Conservation (phyloP, 441 rosid species). For the Gossypium gossypioides region DNA sequence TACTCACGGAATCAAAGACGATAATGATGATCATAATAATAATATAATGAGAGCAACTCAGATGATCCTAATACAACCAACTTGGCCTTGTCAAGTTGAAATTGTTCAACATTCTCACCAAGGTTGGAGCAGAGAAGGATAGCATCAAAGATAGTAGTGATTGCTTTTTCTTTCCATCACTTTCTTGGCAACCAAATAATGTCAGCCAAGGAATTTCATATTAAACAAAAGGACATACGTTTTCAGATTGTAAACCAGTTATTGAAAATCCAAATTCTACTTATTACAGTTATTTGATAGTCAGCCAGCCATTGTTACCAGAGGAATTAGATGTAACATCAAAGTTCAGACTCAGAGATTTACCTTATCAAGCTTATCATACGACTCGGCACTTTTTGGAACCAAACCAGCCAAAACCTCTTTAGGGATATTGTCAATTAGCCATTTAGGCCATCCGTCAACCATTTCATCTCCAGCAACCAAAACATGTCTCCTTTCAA, state of each 20-base stretch:
- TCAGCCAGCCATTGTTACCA: neutral
- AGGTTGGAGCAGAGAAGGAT: neutral
- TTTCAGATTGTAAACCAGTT: neutral
- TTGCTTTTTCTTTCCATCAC: neutral
- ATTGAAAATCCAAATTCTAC: neutral
- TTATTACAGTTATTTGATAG: neutral
- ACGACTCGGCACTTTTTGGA: conserved; percentile 51
- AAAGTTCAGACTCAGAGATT: neutral
- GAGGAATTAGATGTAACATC: neutral
- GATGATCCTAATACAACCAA: neutral
- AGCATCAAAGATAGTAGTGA: neutral
- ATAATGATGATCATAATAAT: neutral
- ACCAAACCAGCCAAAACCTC: conserved; percentile 41
- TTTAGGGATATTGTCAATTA: conserved; percentile 41
- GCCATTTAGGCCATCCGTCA: conserved; percentile 64
- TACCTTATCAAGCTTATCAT: conserved; percentile 53
- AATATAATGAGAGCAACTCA: neutral
- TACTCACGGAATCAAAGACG: neutral
- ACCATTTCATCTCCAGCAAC: conserved; percentile 22
- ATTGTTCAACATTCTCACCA: neutral
- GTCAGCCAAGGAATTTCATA: neutral
- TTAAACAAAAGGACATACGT: neutral
- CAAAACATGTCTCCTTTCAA: conserved; percentile 2
- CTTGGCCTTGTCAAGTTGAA: neutral
- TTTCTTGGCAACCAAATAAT: neutral